Evolutionary conservation across 805 yeast species (phyloP).

Genomic region (Lachancea fermentati): DNA sequence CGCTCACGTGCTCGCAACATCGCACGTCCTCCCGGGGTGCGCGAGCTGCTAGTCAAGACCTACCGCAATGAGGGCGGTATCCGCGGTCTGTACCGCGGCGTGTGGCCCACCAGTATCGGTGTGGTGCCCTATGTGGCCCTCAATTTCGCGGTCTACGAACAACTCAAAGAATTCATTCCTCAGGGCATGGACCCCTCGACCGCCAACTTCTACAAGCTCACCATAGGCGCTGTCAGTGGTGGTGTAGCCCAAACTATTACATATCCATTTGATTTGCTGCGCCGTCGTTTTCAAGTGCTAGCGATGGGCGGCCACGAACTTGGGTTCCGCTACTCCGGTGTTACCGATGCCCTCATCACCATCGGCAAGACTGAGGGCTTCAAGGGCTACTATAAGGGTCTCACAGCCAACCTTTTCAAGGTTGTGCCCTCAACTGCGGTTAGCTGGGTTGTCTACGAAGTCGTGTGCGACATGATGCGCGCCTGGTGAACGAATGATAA

Average conservation of each 20-base stretch:
- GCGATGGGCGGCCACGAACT: constrained; percentile 65
- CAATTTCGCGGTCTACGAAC: constrained; percentile 86
- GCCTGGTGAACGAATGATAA: not conserved
- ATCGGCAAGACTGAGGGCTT: constrained; percentile 72
- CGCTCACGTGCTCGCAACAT: constrained; percentile 36
- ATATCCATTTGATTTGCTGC: constrained; percentile 83
- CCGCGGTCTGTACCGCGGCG: constrained; percentile 72
- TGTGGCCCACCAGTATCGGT: constrained; percentile 86
- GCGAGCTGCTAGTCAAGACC: constrained; percentile 49
- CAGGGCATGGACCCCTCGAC: constrained; percentile 27
- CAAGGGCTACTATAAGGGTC: constrained; percentile 65
- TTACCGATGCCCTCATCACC: constrained; percentile 62
- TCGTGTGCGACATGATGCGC: constrained; percentile 45
- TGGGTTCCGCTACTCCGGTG: constrained; percentile 79
- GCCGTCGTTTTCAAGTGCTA: constrained; percentile 88
- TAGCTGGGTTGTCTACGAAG: constrained; percentile 83
- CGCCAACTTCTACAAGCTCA: constrained; percentile 47
- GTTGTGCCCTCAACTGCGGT: constrained; percentile 96
- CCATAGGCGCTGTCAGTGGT: constrained; percentile 82
- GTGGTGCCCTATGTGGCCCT: constrained; percentile 96
- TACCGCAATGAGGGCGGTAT: constrained; percentile 79
- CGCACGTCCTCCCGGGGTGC: constrained; percentile 64
- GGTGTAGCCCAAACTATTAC: constrained; percentile 86
- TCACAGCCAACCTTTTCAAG: constrained; percentile 77
- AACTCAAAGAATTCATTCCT: constrained; percentile 54